Evolutionary conservation across 2,329 filamentous ascomycete species (phyloP), one percentile per base, ranked within the genome.

Genomic region (Paecilomyces dactylethromorphus): DNA sequence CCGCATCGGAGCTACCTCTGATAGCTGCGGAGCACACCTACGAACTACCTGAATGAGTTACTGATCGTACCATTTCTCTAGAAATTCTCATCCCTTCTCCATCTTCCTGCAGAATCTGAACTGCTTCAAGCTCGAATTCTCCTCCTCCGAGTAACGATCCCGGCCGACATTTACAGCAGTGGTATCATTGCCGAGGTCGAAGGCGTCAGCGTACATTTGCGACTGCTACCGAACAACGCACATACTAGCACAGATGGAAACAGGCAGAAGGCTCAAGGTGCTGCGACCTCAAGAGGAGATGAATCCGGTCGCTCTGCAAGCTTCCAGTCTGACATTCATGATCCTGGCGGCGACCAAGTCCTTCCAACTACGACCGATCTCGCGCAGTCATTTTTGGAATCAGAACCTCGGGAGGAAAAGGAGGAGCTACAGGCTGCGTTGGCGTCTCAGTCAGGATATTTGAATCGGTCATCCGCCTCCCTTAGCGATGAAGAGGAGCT

Each of bases 131-230:
- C 93, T 58, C 87, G 86, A 63, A 85, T 96, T 56, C 78, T 89
- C 2, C 80, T 89, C 6, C 83, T 97, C 24, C 88, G 89, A 67
- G 79, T 97, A 57, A 95, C 89, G 7, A 83, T 97, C 55, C 91
- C 93, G 12, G 87, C 94, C 71, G 91, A 97, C 73, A 87, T 97
- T 64, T 92, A 92, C 73, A 88, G 86, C 56, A 92, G 88, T 65
- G 87, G 91, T 29, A 95, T 97, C 70, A 80, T 84, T 31, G 85
- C 93, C 66, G 90, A 96, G 69, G 82, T 93, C 22, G 86, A 93
- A 65, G 92, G 91, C 21, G 85, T 97, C 61, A 84, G 92, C 64
- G 82, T 95, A 32, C 83, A 86, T 60, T 69, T 90, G 24, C 81
- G 81, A 64, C 78, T 91, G 33, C 78, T 66, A 67, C 76, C 61